Conservation (phyloP, 805 yeast genomes). For the Saturnispora silvae region DNA sequence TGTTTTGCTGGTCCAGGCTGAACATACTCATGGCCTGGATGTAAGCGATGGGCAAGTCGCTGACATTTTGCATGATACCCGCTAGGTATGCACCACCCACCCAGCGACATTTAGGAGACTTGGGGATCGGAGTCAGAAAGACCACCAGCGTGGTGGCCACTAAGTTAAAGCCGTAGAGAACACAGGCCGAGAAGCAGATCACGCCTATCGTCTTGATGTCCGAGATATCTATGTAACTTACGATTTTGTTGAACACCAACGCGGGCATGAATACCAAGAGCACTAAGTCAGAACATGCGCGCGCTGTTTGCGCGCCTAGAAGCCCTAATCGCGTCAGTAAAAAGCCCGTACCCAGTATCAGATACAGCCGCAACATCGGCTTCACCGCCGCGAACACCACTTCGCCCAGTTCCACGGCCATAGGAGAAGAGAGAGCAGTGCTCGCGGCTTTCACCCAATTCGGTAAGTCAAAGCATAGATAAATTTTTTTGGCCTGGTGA, state of each 20-base stretch:
- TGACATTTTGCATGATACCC: constrained; percentile 63
- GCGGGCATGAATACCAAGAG: constrained; percentile 56
- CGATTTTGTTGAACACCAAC: constrained; percentile 53
- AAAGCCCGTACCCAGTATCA: constrained; percentile 61
- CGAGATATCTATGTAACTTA: constrained; percentile 45
- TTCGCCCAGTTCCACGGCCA: constrained; percentile 21
- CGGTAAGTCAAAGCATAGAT: too few species aligned
- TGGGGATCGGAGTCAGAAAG: constrained; percentile 39
- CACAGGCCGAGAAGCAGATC: constrained; percentile 39
- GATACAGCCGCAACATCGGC: constrained; percentile 66
- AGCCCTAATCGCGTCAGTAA: constrained; percentile 46
- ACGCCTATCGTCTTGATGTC: constrained; percentile 67
- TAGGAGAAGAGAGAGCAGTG: too few species aligned
- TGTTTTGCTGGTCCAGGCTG: constrained; percentile 26
- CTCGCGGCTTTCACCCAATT: too few species aligned
- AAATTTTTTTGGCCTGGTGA: too few species aligned
- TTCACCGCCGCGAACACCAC: constrained; percentile 44
- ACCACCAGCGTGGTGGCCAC: constrained; percentile 31
- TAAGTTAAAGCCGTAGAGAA: constrained; percentile 43
- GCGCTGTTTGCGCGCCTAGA: constrained; percentile 49
- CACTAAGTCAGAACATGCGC: constrained; percentile 55
- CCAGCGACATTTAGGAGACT: constrained; percentile 36
- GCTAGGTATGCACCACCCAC: constrained; percentile 60
- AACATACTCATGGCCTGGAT: constrained; percentile 47
- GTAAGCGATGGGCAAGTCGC: constrained; percentile 72